Evolutionary conservation across 148 eudicot genomes (phyloP).

Genomic region (Rhododendron williamsianum): DNA sequence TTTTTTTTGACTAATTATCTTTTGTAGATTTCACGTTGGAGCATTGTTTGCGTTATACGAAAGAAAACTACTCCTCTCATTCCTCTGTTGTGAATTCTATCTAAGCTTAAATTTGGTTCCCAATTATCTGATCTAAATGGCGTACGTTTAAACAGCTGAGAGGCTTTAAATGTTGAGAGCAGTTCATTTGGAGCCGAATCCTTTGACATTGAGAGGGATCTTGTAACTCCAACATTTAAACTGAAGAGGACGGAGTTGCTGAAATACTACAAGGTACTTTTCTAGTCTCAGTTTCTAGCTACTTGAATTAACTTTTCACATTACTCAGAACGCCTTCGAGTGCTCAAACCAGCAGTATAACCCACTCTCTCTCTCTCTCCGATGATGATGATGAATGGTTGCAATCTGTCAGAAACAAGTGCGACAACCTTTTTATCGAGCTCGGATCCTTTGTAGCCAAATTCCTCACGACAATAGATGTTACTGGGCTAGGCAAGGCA

Average conservation of each 20-base stretch:
- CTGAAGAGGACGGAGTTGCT: conserved; percentile 89
- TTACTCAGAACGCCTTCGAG: background rate
- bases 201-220: conserved; percentile 82
- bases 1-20: too few species aligned
- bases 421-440: too few species aligned
- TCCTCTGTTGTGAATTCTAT: background rate
- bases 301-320: background rate
- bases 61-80: background rate
- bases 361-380: too few species aligned
- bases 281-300: background rate
- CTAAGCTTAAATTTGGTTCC: background rate
- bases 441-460: too few species aligned
- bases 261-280: conserved; percentile 76
- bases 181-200: conserved; percentile 70
- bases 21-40: too few species aligned
- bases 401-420: too few species aligned
- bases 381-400: too few species aligned
- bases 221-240: conserved; percentile 97
- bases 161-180: conserved; percentile 78
- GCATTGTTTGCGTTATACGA: too few species aligned
- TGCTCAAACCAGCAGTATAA: background rate
- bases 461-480: too few species aligned
- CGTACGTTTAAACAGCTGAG: conserved; percentile 49
- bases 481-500: too few species aligned
- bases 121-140: background rate